phyloP scores from a whole-genome alignment of 108 stramenopile species.

The Craspedostauros australis region DNA sequence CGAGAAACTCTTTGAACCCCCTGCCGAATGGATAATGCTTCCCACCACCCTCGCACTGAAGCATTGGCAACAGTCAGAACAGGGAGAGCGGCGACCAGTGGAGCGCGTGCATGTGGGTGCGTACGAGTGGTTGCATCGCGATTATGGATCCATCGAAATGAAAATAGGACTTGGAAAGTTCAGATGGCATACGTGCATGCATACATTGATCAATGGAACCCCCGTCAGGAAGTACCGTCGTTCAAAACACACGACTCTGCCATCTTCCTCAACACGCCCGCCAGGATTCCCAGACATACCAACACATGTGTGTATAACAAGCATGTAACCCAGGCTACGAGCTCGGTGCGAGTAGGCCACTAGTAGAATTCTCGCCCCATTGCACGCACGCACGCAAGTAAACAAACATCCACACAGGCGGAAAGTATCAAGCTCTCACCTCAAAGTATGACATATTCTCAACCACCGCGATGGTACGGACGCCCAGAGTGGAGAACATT shows the following conservation, averaged over 20 bases:
- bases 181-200: too few species aligned
- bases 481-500: conserved; percentile 91
- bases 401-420: conserved; percentile 1
- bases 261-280: too few species aligned
- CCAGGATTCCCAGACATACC: too few species aligned
- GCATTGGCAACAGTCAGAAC: neutral
- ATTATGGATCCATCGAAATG: neutral
- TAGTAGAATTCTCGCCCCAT: too few species aligned
- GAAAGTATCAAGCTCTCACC: conserved; percentile 14
- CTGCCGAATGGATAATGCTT: conserved; percentile 86
- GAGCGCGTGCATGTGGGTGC: too few species aligned
- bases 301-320: neutral
- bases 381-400: too few species aligned
- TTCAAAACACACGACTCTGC: too few species aligned
- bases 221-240: too few species aligned
- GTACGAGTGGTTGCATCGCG: too few species aligned
- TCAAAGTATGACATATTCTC: conserved; percentile 98
- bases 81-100: too few species aligned
- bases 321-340: neutral
- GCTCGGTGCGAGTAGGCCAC: neutral
- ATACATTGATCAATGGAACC: too few species aligned
- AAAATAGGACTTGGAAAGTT: neutral
- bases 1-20: conserved; percentile 19
- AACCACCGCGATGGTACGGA: conserved; percentile 91
- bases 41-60: conserved; percentile 60